These are phyloP conservation scores for Cryphonectria naterciae DNA, from an alignment of 2,329 filamentous ascomycete genomes.

Conservation along the genomic window DNA sequence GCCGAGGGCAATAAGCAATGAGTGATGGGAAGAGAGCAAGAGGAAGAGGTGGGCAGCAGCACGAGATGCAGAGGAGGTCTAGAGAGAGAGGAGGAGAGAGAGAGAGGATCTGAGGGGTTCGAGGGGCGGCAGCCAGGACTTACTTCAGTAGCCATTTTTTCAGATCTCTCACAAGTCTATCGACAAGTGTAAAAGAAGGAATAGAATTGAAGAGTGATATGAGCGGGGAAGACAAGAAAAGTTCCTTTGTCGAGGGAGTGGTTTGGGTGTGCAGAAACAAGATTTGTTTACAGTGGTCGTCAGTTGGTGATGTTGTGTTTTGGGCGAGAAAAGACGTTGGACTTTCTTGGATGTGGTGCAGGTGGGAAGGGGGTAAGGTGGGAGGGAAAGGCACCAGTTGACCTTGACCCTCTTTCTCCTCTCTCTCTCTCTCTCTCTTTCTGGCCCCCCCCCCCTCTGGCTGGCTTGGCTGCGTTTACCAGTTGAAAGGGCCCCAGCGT, in stretches of 20 bases:
- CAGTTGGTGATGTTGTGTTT: slow-evolving; percentile 30
- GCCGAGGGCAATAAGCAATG: background rate
- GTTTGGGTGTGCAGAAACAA: slow-evolving; percentile 13
- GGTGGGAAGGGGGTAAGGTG: slow-evolving; percentile 24
- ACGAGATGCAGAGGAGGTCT: slow-evolving; percentile 9
- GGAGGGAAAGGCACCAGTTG: slow-evolving; percentile 24
- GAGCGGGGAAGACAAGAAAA: slow-evolving; percentile 20
- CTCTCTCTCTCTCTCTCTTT: background rate
- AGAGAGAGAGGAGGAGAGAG: background rate
- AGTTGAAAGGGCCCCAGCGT: slow-evolving; percentile 10
- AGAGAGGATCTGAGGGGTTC: slow-evolving; percentile 11
- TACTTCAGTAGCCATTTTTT: slow-evolving; percentile 40
- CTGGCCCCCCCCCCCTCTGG: background rate
- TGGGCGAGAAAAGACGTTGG: slow-evolving; percentile 22
- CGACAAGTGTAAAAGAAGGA: slow-evolving; percentile 26
- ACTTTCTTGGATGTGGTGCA: slow-evolving; percentile 15
- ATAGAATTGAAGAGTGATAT: slow-evolving; percentile 23
- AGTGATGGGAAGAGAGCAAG: background rate
- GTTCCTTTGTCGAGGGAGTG: slow-evolving; percentile 9
- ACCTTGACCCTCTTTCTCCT: slow-evolving; percentile 3
- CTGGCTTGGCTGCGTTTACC: background rate
- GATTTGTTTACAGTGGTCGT: slow-evolving; percentile 20
- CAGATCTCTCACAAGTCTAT: slow-evolving; percentile 28
- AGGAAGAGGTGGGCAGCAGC: background rate
- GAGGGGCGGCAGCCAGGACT: slow-evolving; percentile 20